Conservation (phyloP, 371 early-diverging fungal genomes). For the Syncephalastrum sp. region DNA sequence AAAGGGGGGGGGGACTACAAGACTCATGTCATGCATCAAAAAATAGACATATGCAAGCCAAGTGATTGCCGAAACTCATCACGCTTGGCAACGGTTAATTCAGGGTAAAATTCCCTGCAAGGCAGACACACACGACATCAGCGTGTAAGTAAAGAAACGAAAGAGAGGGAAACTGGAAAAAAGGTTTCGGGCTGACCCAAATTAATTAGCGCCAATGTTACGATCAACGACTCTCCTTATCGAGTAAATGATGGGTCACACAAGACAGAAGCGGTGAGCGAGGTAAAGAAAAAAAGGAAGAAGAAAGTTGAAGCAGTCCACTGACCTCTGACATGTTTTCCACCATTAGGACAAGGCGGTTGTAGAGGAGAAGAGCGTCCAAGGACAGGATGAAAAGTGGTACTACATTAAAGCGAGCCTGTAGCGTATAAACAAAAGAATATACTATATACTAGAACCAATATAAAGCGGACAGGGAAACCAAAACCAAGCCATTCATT, state of each 20-base stretch:
- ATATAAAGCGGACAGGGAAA: neutral
- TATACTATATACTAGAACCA: constrained; percentile 1
- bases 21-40: constrained; percentile 1
- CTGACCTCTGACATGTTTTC: no score
- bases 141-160: constrained; percentile 14
- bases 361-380: no score
- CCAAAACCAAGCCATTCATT: constrained; percentile 5
- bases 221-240: constrained; percentile 32
- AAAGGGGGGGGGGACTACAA: neutral
- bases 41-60: constrained; percentile 46
- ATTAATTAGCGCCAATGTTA: constrained; percentile 29
- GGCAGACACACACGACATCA: constrained; percentile 32
- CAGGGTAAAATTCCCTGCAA: constrained; percentile 40
- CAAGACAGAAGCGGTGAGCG: constrained; percentile 16
- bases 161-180: neutral
- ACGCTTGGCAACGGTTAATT: constrained; percentile 58
- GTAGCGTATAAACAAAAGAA: constrained; percentile 14
- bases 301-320: no score
- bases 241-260: constrained; percentile 16
- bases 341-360: no score
- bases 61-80: constrained; percentile 56
- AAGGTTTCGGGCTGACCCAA: neutral
- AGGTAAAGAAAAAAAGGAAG: constrained; percentile 5
- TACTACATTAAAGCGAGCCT: constrained; percentile 31
- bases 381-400: constrained; percentile 30